Percentiles rank a stretch among this genome's conserved stretches.
These are phyloP conservation scores for Metarhizium album DNA, from an alignment of 2,329 filamentous ascomycete species.

Conservation along the genomic window DNA sequence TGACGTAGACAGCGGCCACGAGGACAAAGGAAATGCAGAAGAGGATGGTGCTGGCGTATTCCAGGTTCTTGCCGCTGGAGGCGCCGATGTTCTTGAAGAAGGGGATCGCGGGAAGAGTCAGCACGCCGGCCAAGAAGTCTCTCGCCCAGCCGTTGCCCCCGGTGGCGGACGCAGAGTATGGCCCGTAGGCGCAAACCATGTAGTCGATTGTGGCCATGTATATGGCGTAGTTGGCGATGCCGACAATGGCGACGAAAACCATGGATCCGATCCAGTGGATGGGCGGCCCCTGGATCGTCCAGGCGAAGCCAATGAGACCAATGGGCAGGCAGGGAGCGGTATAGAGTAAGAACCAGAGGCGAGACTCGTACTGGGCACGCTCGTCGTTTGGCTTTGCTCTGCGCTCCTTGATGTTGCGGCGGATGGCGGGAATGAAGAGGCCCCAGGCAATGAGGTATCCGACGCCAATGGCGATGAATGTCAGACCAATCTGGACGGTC, in stretches of 20 bases:
- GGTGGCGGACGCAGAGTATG: constrained; percentile 63
- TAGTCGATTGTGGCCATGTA: constrained; percentile 73
- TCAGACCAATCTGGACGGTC: constrained; percentile 43
- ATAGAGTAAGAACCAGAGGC: constrained; percentile 55
- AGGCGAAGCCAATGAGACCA: constrained; percentile 60
- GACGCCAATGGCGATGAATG: constrained; percentile 55
- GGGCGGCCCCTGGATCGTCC: constrained; percentile 52
- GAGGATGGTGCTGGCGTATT: constrained; percentile 53
- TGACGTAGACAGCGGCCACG: constrained; percentile 52
- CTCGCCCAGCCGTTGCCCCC: constrained; percentile 66
- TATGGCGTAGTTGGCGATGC: constrained; percentile 63
- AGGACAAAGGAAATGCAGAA: constrained; percentile 51
- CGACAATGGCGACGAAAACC: constrained; percentile 54
- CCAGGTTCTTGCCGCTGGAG: constrained; percentile 36
- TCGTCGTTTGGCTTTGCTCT: constrained; percentile 40
- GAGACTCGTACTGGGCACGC: constrained; percentile 57
- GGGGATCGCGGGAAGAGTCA: constrained; percentile 57
- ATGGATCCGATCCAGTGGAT: constrained; percentile 59
- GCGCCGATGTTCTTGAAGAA: constrained; percentile 48
- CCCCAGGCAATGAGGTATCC: constrained; percentile 55
- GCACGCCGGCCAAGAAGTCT: constrained; percentile 62
- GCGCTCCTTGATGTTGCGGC: constrained; percentile 40
- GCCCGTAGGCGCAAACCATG: constrained; percentile 64
- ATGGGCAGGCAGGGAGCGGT: constrained; percentile 50
- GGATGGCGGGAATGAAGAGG: constrained; percentile 46